Base-by-base conservation (phyloP, 2,329 filamentous ascomycete genomes). In the Aspergillus awamori region DNA sequence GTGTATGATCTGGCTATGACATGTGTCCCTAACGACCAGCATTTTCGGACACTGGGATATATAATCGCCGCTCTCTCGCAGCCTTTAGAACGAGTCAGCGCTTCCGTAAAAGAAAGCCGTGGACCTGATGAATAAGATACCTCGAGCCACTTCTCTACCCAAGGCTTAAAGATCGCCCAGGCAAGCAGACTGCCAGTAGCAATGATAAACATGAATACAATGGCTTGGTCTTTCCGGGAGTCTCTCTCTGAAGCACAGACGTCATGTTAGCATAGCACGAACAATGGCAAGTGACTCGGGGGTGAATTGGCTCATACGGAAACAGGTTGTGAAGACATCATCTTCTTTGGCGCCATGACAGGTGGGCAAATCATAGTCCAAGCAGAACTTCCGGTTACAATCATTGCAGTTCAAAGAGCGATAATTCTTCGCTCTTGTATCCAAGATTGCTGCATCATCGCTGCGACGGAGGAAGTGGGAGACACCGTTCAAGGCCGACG, bases 311-410 rank as follows among this genome's bases (percentile, higher is more conserved):
- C 8, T 11, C 72, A 59, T 71, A 86, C 84, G 87, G 69, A 89
- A 89, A 76, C 87, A 90, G 8, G 84, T 87, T 5, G 87, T 87
- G 61, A 86, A 82, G 3, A 90, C 83, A 68, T 89, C 86, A 52
- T 87, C 86, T 68, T 87, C 86, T 67, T 83, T 85, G 20, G 83
- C 85, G 33, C 79, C 82, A 64, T 87, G 84, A 70, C 87, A 89
- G 56, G 86, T 84, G 1, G 85, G 84, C 52, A 87, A 77, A 56
- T 86, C 82, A 66, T 89, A 88, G 58, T 82, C 81, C 43, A 89
- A 75, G 69, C 87, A 90, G 75, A 89, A 89, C 66, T 86, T 84
- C 63, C 87, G 85, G 68, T 86, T 90, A 74, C 87, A 90, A 72
- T 89, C 87, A 59, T 82, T 86, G 73, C 87, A 90, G 24, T 82